Evolutionary conservation across 805 yeast genomes (phyloP), one percentile per base, ranked within the genome.

Genomic region (Danielozyma ontarioensis): DNA sequence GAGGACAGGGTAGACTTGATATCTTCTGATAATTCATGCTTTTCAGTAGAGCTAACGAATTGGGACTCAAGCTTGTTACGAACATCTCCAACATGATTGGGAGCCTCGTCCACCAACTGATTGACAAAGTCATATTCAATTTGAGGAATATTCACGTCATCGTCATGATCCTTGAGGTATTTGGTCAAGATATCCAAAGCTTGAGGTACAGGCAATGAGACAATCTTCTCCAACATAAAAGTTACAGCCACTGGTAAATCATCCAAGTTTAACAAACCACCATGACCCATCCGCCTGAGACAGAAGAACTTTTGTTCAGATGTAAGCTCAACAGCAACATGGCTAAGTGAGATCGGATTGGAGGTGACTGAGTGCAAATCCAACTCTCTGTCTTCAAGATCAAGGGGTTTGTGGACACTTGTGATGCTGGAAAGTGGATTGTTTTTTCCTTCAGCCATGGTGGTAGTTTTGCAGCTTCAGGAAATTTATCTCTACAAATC

Each of bases 181-280:
- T 31, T 41, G 7, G 46, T 41, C 12, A 46, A 47, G 17, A 46
- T 37, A 11, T 24, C 27, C 4, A 44, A 29, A 5, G 49, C 45
- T 5, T 30, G 29, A 5, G 25, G 31, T 1, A 31, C 15, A 4
- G 15, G 16, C 7, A 42, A 15, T 3, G 15, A 16, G 10, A 33
- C 40, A 15, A 41, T 37, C 34, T 41, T 46, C 17, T 24, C 37
- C 15, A 60, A 38, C 52, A 62, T 55, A 31, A 50, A 55, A 1
- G 56, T 30, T n/a, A 51, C 61, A 3, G 50, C 39, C 3, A 45
- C 36, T 1, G 68, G 68, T 35, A 61, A 48, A 25, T 56, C 62
- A 13, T 56, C 64, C 33, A 51, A 46, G 4, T 55, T 40, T 5
- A 30, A 37, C 42, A 60, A 53, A 12, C 44, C 44, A 12, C 46